These are phyloP conservation scores for Stipa capillata DNA, from an alignment of 176 grass and related monocot species.

Conservation along the genomic window DNA sequence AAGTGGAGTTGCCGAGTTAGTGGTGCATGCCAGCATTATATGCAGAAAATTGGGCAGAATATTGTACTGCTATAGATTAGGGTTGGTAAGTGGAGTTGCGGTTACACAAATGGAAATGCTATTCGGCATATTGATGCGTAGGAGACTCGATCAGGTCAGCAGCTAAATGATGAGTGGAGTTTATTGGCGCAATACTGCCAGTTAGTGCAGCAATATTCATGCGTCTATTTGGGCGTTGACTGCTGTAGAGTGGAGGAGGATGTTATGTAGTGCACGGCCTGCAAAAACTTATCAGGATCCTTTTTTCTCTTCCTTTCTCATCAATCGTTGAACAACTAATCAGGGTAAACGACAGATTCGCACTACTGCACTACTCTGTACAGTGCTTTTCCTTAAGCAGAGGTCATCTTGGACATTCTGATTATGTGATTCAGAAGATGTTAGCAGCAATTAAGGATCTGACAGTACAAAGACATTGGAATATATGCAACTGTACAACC, in stretches of 20 bases:
- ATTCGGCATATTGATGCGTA: background rate
- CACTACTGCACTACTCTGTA: too few relatives aligned
- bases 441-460: too few relatives aligned
- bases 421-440: too few relatives aligned
- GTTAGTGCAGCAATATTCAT: background rate
- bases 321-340: background rate
- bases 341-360: too few relatives aligned
- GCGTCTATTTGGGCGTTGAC: background rate
- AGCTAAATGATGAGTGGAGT: background rate
- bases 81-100: too few relatives aligned
- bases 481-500: too few relatives aligned
- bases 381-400: too few relatives aligned
- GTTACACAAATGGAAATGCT: background rate
- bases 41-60: background rate
- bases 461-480: too few relatives aligned
- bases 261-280: background rate
- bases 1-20: conserved; percentile 6
- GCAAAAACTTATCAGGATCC: background rate
- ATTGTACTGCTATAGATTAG: too few relatives aligned
- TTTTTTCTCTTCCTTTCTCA: background rate
- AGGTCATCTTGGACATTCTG: too few relatives aligned
- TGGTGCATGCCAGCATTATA: conserved; percentile 7
- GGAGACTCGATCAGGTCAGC: conserved; percentile 3
- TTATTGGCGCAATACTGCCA: background rate
- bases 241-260: background rate